These are phyloP conservation scores for Ascochyta fabae DNA, from an alignment of 2,329 filamentous ascomycete species.

Conservation along the genomic window DNA sequence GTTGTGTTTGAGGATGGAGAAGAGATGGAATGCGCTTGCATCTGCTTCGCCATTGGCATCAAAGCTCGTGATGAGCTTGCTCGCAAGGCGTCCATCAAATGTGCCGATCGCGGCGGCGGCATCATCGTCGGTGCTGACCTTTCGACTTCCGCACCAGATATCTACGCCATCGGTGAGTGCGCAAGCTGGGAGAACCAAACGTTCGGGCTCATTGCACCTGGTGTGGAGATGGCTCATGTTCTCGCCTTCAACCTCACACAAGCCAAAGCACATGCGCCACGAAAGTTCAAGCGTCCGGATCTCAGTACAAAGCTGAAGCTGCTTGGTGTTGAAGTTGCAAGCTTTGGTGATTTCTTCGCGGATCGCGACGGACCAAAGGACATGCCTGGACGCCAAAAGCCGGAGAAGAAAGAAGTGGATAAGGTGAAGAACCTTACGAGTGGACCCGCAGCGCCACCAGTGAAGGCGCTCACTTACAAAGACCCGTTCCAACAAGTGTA, in stretches of 20 bases:
- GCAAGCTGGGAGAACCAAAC: conserved; percentile 88
- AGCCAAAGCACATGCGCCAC: conserved; percentile 72
- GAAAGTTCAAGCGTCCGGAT: conserved; percentile 80
- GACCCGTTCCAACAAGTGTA: conserved; percentile 89
- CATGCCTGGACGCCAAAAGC: conserved; percentile 66
- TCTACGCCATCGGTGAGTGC: conserved; percentile 91
- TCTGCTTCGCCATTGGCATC: conserved; percentile 92
- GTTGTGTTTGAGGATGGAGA: conserved; percentile 83
- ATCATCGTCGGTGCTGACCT: conserved; percentile 72
- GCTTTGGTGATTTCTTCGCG: conserved; percentile 92
- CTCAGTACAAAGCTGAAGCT: conserved; percentile 92
- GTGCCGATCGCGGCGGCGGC: conserved; percentile 75
- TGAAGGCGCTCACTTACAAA: conserved; percentile 86
- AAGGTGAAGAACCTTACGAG: conserved; percentile 61
- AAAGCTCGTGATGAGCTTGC: conserved; percentile 81
- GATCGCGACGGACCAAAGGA: conserved; percentile 81
- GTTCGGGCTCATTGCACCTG: conserved; percentile 87
- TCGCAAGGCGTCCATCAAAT: conserved; percentile 70
- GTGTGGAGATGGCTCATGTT: conserved; percentile 91
- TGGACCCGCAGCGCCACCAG: conserved; percentile 63
- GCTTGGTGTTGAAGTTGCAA: conserved; percentile 87
- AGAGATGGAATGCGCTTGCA: conserved; percentile 75
- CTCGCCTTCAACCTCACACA: conserved; percentile 90
- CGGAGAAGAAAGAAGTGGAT: conserved; percentile 54
- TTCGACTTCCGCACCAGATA: conserved; percentile 71